These are phyloP conservation scores for Maudiozyma serrabonitensis DNA, from an alignment of 805 yeast species.

Conservation along the genomic window DNA sequence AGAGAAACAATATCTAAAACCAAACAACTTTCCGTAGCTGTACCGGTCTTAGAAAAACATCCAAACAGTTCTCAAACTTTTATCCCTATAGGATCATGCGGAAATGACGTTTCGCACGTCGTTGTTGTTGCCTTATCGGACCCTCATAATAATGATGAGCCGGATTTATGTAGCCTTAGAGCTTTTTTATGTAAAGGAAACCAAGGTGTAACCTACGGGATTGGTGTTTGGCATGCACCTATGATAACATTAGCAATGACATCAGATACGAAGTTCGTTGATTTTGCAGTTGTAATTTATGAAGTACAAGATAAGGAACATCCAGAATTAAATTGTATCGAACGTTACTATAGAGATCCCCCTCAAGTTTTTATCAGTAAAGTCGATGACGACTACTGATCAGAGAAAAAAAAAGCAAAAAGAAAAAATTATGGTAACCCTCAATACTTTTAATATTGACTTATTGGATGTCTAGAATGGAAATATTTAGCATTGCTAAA, in stretches of 20 bases:
- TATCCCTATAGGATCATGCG: background rate
- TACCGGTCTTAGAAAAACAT: conserved; percentile 72
- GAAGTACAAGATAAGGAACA: conserved; percentile 74
- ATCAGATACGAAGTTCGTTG: conserved; percentile 33
- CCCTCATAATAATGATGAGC: conserved; percentile 36
- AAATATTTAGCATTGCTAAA: too few species aligned
- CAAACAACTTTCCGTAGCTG: conserved; percentile 6
- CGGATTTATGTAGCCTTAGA: conserved; percentile 48
- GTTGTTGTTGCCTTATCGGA: conserved; percentile 69
- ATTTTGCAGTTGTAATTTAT: conserved; percentile 81
- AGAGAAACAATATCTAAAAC: conserved; percentile 47
- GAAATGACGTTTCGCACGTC: conserved; percentile 44
- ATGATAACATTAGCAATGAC: conserved; percentile 72
- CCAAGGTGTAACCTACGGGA: conserved; percentile 84
- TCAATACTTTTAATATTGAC: too few species aligned
- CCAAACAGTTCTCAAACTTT: conserved; percentile 65
- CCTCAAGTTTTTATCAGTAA: background rate
- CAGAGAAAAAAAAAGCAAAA: too few species aligned
- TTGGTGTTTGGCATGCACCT: conserved; percentile 86
- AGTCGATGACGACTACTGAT: too few species aligned
- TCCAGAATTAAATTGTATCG: conserved; percentile 55
- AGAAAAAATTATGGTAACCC: too few species aligned
- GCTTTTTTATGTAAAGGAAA: conserved; percentile 57
- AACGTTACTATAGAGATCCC: conserved; percentile 23
- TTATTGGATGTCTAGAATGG: too few species aligned